Evolutionary conservation across 2,329 filamentous ascomycete genomes (phyloP), one percentile per base, ranked within the genome.

Genomic region (Aspergillus versicolor): DNA sequence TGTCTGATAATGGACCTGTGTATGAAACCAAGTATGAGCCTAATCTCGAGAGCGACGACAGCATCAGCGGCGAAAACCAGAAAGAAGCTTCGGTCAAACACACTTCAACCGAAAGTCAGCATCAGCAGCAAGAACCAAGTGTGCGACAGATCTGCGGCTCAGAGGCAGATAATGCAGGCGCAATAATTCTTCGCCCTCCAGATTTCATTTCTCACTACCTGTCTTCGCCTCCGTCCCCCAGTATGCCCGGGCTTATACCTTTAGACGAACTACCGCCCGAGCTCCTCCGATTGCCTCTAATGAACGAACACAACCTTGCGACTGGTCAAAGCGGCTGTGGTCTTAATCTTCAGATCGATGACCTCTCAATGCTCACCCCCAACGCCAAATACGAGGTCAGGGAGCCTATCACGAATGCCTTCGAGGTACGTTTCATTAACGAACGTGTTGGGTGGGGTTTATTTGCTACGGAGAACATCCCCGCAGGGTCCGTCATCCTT

Each of bases 391-490:
- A 11, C 37, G 22, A 42, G 3, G 7, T 53, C 12, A 11, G 45
- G 37, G 42, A 38, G 30, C 27, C 19, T 15, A 47, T 54, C 15
- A 44, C 51, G 22, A 19, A 55, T 7, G 32, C n/a, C 2, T 52
- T 56, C 17, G 32, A 54, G 13, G 38, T 13, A 2, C 46, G 51
- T 0, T 57, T 42, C 19, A 59, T 63, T 27, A 58, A 45, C 40
- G 34, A 46, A 2, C 17, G 37, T 1, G 21, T 51, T 8, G 62
- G 61, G 17, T 44, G 32, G 5, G 62, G 62, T 1, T 47, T 64
- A 11, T 22, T 64, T 11, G 43, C 61, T 1, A 61, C 27, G 4
- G n/a, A 56, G 24, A 5, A 17, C 9, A 64, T 64, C 30, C 49
- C 56, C 2, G 34, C 54, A 3, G 56, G 55, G 9, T 54, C 45